These are phyloP conservation scores for Stagonosporopsis rhizophila DNA, from an alignment of 2,329 filamentous ascomycete species.

Conservation along the genomic window DNA sequence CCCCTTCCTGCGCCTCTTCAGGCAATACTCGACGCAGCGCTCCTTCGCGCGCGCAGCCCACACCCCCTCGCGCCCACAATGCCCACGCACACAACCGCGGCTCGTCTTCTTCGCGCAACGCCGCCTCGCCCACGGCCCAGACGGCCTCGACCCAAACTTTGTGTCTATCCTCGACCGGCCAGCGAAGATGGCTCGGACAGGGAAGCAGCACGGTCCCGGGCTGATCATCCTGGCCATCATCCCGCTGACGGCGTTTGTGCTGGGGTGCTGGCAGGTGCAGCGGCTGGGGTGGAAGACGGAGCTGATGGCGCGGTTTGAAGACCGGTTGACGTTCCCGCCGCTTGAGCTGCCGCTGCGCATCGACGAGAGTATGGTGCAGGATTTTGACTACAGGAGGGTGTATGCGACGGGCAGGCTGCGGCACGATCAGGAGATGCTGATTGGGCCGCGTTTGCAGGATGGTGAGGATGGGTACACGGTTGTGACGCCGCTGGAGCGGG, in stretches of 20 bases:
- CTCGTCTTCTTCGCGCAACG: conserved; percentile 22
- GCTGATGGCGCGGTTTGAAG: conserved; percentile 88
- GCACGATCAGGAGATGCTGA: conserved; percentile 95
- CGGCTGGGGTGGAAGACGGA: conserved; percentile 94
- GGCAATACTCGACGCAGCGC: conserved; percentile 31
- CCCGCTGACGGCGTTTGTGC: conserved; percentile 84
- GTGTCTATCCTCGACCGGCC: conserved; percentile 87
- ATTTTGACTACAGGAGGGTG: conserved; percentile 92
- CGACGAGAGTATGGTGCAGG: conserved; percentile 79
- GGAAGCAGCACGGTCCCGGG: conserved; percentile 78
- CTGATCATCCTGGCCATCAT: conserved; percentile 85
- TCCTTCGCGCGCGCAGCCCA: conserved; percentile 16
- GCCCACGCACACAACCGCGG: conserved; percentile 39
- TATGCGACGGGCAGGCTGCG: conserved; percentile 74
- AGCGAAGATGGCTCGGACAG: conserved; percentile 76
- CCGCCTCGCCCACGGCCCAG: conserved; percentile 41
- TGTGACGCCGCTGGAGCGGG: conserved; percentile 85
- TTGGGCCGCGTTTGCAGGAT: conserved; percentile 88
- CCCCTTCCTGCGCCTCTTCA: conserved; percentile 43
- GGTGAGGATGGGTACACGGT: conserved; percentile 92
- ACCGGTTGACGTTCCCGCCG: conserved; percentile 84
- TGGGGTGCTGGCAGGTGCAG: conserved; percentile 96
- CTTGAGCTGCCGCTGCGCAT: conserved; percentile 84
- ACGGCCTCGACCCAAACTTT: conserved; percentile 77
- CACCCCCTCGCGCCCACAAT: conserved; percentile 40